Evolutionary conservation across 2,329 filamentous ascomycete species (phyloP).

Genomic region (Davidsoniella australis): DNA sequence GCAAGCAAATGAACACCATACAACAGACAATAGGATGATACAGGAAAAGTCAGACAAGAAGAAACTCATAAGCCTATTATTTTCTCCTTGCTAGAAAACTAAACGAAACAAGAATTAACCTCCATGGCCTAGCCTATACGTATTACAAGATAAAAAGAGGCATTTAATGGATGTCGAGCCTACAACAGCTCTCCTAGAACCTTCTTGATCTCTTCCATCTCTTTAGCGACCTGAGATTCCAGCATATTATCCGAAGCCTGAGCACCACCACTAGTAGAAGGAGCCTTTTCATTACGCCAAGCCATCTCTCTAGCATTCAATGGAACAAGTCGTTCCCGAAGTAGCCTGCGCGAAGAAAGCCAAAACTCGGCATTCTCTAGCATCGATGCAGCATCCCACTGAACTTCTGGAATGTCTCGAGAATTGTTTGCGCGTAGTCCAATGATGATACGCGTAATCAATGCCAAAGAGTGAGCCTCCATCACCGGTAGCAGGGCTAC

Average conservation of each 20-base stretch:
- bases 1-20: too few relatives aligned
- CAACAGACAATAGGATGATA: too few relatives aligned
- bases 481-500: slow-evolving; percentile 58
- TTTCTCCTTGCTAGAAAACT: too few relatives aligned
- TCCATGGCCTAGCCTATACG: background rate
- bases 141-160: background rate
- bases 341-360: slow-evolving; percentile 48
- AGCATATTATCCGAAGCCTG: slow-evolving; percentile 41
- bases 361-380: slow-evolving; percentile 75
- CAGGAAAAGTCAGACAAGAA: too few relatives aligned
- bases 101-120: background rate
- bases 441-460: slow-evolving; percentile 57
- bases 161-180: background rate
- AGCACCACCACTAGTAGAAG: slow-evolving; percentile 14
- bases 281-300: slow-evolving; percentile 28
- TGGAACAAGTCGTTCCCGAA: slow-evolving; percentile 58
- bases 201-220: slow-evolving; percentile 44
- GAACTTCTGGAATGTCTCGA: slow-evolving; percentile 55
- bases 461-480: slow-evolving; percentile 62
- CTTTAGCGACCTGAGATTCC: slow-evolving; percentile 57
- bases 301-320: slow-evolving; percentile 56
- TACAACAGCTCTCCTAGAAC: slow-evolving; percentile 37
- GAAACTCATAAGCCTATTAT: too few relatives aligned
- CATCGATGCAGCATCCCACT: slow-evolving; percentile 56
- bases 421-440: slow-evolving; percentile 43